Conservation (phyloP, 75 land plant genomes). For the Larix kaempferi region DNA sequence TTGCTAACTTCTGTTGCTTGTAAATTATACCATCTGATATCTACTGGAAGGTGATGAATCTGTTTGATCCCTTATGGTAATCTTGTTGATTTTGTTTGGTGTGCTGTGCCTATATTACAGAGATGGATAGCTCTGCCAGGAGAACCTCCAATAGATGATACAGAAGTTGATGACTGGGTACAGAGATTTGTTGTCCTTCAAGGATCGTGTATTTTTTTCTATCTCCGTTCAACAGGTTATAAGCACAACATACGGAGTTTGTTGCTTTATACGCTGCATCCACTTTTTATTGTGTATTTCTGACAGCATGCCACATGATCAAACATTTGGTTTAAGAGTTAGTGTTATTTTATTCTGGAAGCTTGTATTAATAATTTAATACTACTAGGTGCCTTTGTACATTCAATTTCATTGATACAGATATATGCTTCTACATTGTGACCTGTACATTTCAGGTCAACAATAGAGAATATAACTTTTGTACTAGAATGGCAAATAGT, state of each 20-base stretch:
- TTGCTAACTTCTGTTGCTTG: not conserved
- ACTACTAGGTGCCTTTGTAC: not conserved
- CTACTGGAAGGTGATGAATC: not conserved
- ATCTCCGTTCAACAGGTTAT: conserved; percentile 71
- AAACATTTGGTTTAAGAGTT: not conserved
- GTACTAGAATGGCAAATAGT: too few species aligned
- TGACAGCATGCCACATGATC: not conserved
- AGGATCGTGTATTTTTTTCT: conserved; percentile 75
- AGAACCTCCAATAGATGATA: conserved; percentile 89
- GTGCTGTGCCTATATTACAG: conserved; percentile 27
- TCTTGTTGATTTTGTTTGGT: conserved; percentile 9
- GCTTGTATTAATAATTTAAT: not conserved
- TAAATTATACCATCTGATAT: not conserved
- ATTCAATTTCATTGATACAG: not conserved
- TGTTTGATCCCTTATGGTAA: not conserved
- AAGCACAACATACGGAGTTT: not conserved
- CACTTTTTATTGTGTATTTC: not conserved
- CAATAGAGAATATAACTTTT: too few species aligned
- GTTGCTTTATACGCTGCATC: not conserved
- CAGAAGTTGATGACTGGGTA: conserved; percentile 94
- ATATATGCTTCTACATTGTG: not conserved
- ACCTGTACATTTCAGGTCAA: too few species aligned
- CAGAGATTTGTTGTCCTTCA: conserved; percentile 91
- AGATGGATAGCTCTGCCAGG: conserved; percentile 93
- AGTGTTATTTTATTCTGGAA: not conserved